Conservation (phyloP, 2,329 filamentous ascomycete genomes). For the Cryphonectria carpinicola region DNA sequence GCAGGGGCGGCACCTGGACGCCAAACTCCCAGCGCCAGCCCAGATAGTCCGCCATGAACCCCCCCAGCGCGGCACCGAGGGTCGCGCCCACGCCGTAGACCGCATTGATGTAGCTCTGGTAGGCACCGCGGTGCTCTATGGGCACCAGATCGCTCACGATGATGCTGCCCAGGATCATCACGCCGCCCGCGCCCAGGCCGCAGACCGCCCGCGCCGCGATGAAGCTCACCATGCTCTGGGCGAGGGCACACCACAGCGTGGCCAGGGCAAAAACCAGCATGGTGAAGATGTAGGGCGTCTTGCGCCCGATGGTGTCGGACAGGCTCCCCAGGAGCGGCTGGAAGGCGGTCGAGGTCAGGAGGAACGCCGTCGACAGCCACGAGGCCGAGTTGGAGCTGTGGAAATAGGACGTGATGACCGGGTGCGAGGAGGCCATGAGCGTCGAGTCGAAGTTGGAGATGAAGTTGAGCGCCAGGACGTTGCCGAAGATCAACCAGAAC, state of each 20-base stretch:
- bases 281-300: slow-evolving; percentile 65
- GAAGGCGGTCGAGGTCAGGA: slow-evolving; percentile 76
- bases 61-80: slow-evolving; percentile 70
- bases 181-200: slow-evolving; percentile 73
- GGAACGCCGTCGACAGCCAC: slow-evolving; percentile 80
- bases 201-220: slow-evolving; percentile 72
- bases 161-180: slow-evolving; percentile 70
- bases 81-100: slow-evolving; percentile 62
- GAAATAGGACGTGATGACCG: slow-evolving; percentile 79
- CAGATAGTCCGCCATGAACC: slow-evolving; percentile 68
- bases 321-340: slow-evolving; percentile 76
- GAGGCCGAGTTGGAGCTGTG: slow-evolving; percentile 77
- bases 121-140: slow-evolving; percentile 66
- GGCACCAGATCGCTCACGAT: slow-evolving; percentile 75
- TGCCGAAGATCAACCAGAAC: slow-evolving; percentile 67
- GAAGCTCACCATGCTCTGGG: slow-evolving; percentile 69
- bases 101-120: slow-evolving; percentile 73
- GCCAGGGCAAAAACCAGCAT: slow-evolving; percentile 66
- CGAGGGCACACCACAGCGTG: slow-evolving; percentile 71
- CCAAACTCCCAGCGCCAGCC: slow-evolving; percentile 78
- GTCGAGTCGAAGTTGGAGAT: slow-evolving; percentile 73
- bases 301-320: slow-evolving; percentile 74
- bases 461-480: slow-evolving; percentile 62
- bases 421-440: slow-evolving; percentile 80
- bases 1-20: slow-evolving; percentile 58